Percentiles rank a stretch among this genome's conserved stretches.
Conservation (phyloP, 257 asterid genomes). For the Solanum rostratum region DNA sequence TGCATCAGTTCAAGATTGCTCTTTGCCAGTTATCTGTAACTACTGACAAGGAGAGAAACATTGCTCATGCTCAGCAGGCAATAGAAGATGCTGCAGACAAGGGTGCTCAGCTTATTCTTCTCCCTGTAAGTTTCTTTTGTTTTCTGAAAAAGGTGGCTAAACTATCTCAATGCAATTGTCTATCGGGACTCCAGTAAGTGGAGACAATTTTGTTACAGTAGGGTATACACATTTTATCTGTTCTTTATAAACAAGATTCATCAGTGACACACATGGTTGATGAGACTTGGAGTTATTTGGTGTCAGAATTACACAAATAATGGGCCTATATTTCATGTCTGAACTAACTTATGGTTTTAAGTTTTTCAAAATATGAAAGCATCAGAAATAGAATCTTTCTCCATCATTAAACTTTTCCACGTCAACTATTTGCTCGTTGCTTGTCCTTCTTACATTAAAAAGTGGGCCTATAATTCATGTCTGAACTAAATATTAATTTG, state of each 20-base stretch:
- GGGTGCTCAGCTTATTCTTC: slow-evolving; percentile 75
- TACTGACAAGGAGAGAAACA: slow-evolving; percentile 52
- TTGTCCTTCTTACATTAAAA: neutral
- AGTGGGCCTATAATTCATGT: neutral
- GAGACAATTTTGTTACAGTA: neutral
- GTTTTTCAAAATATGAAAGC: neutral
- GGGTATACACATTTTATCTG: neutral
- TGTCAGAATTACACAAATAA: neutral
- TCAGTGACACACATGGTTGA: neutral
- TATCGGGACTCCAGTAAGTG: neutral
- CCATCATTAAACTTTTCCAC: neutral
- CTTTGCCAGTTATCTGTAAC: slow-evolving; percentile 75
- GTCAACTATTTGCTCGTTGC: neutral
- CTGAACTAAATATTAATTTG: neutral
- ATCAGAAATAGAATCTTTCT: neutral
- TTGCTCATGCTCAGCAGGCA: slow-evolving; percentile 51
- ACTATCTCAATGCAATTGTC: neutral
- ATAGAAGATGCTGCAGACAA: slow-evolving; percentile 52
- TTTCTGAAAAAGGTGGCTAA: neutral
- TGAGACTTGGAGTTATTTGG: neutral
- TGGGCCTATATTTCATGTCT: neutral
- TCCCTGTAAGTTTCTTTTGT: slow-evolving; percentile 45
- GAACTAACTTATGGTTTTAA: neutral
- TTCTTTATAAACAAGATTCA: neutral
- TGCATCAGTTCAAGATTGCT: slow-evolving; percentile 72